These are phyloP conservation scores for Biancaea sappan DNA, from an alignment of 306 rosid genomes.

Conservation along the genomic window DNA sequence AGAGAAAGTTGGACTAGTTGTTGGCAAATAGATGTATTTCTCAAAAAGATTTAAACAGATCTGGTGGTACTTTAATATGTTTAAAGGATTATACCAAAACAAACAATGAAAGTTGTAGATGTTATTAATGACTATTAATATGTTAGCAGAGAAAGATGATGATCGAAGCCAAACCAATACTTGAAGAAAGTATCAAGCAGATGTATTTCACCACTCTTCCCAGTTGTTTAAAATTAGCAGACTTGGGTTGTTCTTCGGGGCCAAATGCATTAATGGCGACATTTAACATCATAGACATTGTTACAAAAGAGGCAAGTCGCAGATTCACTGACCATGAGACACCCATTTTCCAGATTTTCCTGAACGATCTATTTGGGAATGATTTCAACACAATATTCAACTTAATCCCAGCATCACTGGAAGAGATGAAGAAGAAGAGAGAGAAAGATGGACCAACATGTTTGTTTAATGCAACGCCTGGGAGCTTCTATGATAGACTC, in stretches of 20 bases:
- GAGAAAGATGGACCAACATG: slow-evolving; percentile 31
- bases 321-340: neutral
- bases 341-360: slow-evolving; percentile 31
- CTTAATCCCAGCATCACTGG: slow-evolving; percentile 35
- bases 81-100: too few species aligned
- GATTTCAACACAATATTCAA: slow-evolving; percentile 41
- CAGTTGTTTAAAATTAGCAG: slow-evolving; percentile 44
- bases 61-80: too few species aligned
- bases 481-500: slow-evolving; percentile 30
- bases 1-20: too few species aligned
- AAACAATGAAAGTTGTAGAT: too few species aligned
- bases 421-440: slow-evolving; percentile 8
- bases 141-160: slow-evolving; percentile 34
- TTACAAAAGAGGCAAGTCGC: neutral
- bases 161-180: neutral
- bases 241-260: slow-evolving; percentile 56
- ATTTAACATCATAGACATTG: neutral
- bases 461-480: slow-evolving; percentile 50
- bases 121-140: too few species aligned
- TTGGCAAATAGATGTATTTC: too few species aligned
- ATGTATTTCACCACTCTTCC: slow-evolving; percentile 8
- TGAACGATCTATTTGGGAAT: slow-evolving; percentile 39
- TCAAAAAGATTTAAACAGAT: too few species aligned
- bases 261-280: slow-evolving; percentile 33
- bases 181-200: slow-evolving; percentile 35